Conservation (phyloP, 176 grass and related monocot species). For the Pontederia paniculata region DNA sequence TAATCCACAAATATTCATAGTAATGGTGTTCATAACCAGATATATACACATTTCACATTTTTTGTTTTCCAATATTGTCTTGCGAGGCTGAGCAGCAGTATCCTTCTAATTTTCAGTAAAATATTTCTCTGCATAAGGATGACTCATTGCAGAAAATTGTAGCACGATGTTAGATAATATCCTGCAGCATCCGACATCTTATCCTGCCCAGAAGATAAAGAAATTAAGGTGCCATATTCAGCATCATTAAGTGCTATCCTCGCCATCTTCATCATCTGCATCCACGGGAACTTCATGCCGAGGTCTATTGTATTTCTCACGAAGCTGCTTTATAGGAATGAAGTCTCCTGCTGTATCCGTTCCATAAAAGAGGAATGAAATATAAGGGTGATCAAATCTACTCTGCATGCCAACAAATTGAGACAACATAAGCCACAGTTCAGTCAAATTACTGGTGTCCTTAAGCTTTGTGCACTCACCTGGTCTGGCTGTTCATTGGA, state of each 20-base stretch:
- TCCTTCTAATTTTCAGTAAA: no score
- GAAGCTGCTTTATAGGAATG: constrained; percentile 85
- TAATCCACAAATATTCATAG: no score
- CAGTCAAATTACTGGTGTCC: background rate
- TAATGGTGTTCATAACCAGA: no score
- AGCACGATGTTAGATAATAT: no score
- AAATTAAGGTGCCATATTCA: background rate
- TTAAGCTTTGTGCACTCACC: constrained; percentile 24
- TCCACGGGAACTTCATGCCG: constrained; percentile 65
- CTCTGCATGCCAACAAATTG: constrained; percentile 26
- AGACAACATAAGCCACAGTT: constrained; percentile 4
- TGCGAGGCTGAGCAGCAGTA: no score
- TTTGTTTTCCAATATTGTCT: no score
- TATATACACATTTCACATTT: no score
- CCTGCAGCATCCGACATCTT: no score
- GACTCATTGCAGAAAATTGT: no score
- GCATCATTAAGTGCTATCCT: background rate
- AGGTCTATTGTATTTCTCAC: constrained; percentile 68
- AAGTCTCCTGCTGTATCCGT: constrained; percentile 69
- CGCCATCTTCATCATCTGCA: constrained; percentile 24
- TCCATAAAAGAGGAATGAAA: constrained; percentile 78
- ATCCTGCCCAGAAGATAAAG: background rate
- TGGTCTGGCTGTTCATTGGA: constrained; percentile 47
- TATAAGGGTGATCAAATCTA: constrained; percentile 84
- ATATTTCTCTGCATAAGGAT: no score